phyloP scores from a whole-genome alignment of 306 rosid genomes.

The Boehmeria nivea region DNA sequence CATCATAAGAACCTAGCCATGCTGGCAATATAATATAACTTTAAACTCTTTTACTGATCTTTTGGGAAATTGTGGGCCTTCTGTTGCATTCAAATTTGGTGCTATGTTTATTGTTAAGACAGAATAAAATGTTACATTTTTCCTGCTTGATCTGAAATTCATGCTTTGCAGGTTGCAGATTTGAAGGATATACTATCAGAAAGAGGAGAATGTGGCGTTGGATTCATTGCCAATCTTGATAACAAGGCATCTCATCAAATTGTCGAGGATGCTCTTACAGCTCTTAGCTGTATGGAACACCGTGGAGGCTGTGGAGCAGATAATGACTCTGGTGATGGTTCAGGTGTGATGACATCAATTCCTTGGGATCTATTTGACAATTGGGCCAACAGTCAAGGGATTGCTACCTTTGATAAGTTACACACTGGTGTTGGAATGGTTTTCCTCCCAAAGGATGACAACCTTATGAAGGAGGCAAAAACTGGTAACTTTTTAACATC shows the following conservation, averaged over 20 bases:
- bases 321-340: slow-evolving; percentile 98
- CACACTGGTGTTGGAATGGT: slow-evolving; percentile 98
- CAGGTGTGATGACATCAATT: slow-evolving; percentile 84
- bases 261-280: slow-evolving; percentile 80
- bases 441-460: slow-evolving; percentile 73
- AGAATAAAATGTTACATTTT: slow-evolving; percentile 21
- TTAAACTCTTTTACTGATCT: no score
- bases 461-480: slow-evolving; percentile 63
- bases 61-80: no score
- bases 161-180: slow-evolving; percentile 64
- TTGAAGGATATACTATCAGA: slow-evolving; percentile 85
- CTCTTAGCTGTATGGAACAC: slow-evolving; percentile 98
- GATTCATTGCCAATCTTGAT: slow-evolving; percentile 90
- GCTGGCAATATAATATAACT: no score
- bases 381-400: slow-evolving; percentile 82
- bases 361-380: slow-evolving; percentile 90
- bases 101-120: no score
- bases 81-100: no score
- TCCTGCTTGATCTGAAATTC: slow-evolving; percentile 23
- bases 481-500: slow-evolving; percentile 47
- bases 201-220: slow-evolving; percentile 99
- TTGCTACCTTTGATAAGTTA: slow-evolving; percentile 77
- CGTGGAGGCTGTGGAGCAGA: slow-evolving; percentile 99
- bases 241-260: slow-evolving; percentile 71
- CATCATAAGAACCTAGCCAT: no score